phyloP scores from a whole-genome alignment of 225 moss, liverwort and hornwort species.

The Thuidium tamariscinum region DNA sequence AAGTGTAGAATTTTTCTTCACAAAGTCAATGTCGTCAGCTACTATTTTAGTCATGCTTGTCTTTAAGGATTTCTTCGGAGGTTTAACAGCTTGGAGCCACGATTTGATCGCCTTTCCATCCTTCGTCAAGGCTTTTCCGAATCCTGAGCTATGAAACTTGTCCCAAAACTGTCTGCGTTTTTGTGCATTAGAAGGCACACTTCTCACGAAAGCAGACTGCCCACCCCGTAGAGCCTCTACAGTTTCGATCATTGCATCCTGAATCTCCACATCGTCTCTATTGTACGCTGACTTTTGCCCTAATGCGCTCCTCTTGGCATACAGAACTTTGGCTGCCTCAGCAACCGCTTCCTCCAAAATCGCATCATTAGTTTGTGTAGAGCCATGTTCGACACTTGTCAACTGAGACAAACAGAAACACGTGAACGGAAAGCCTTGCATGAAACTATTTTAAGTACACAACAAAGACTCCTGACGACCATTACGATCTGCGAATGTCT shows the following conservation, averaged over 20 bases:
- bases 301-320: slow-evolving; percentile 11
- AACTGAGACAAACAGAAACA: slow-evolving; percentile 9
- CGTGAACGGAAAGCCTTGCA: not conserved
- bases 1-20: slow-evolving; percentile 12
- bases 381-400: not conserved
- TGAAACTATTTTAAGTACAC: not conserved
- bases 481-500: not conserved
- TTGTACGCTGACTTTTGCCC: not conserved
- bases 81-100: slow-evolving; percentile 18
- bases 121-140: slow-evolving; percentile 14
- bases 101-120: slow-evolving; percentile 27
- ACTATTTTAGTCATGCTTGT: slow-evolving; percentile 15
- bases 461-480: not conserved
- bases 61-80: slow-evolving; percentile 4
- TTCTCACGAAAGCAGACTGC: slow-evolving; percentile 22
- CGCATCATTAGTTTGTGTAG: too few relatives aligned
- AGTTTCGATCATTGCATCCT: slow-evolving; percentile 13
- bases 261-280: not conserved
- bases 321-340: slow-evolving; percentile 9
- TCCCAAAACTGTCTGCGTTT: slow-evolving; percentile 32
- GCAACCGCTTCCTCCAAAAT: slow-evolving; percentile 11
- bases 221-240: slow-evolving; percentile 8
- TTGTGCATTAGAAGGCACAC: slow-evolving; percentile 7
- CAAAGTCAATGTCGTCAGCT: slow-evolving; percentile 18
- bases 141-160: slow-evolving; percentile 18